These are phyloP conservation scores for Vachellia collinsii DNA, from an alignment of 306 rosid genomes.

Conservation along the genomic window DNA sequence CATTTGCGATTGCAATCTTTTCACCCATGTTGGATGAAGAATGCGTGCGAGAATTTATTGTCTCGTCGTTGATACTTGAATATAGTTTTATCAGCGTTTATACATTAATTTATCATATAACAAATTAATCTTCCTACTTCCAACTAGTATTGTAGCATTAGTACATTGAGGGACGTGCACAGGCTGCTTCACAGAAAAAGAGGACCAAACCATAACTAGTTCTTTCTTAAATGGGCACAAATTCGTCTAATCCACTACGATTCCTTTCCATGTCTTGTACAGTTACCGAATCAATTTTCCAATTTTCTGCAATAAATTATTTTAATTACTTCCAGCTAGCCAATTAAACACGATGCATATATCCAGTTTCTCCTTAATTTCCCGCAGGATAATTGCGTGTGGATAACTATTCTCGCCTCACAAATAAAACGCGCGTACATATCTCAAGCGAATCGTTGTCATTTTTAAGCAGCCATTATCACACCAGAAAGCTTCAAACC, in stretches of 20 bases:
- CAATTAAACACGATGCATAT: neutral
- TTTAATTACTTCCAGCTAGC: neutral
- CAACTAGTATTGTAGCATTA: too few relatives aligned
- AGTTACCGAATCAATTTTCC: neutral
- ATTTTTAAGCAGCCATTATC: neutral
- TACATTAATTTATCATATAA: too few relatives aligned
- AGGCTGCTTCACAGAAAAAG: too few relatives aligned
- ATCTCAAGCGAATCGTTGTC: neutral
- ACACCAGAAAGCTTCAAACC: too few relatives aligned
- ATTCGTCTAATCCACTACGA: neutral
- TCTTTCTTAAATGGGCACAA: neutral
- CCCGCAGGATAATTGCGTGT: neutral
- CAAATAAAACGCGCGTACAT: slow-evolving; percentile 18
- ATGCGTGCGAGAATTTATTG: too few relatives aligned
- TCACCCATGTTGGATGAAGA: too few relatives aligned
- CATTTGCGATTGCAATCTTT: too few relatives aligned
- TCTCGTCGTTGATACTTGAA: too few relatives aligned
- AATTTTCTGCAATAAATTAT: neutral
- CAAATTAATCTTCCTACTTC: too few relatives aligned
- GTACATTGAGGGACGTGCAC: too few relatives aligned
- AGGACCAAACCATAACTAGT: neutral
- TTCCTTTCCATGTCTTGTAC: neutral
- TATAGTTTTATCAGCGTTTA: too few relatives aligned
- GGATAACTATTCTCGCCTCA: neutral
- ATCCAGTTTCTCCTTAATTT: neutral